Conservation (phyloP, 2,329 filamentous ascomycete genomes). For the Mycosphaerelloides madeirae region DNA sequence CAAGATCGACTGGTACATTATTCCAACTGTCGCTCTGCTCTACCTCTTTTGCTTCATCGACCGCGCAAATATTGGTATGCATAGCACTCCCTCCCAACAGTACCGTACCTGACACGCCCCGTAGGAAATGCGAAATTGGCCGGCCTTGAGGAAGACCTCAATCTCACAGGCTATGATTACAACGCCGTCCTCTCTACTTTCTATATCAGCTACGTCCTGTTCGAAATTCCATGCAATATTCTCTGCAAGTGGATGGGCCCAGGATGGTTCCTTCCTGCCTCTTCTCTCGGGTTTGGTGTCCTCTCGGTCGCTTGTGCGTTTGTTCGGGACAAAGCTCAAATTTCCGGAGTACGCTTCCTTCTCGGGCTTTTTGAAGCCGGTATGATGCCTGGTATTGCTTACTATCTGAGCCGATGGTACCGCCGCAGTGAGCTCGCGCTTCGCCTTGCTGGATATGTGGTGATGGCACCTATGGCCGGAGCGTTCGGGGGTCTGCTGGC, state of each 20-base stretch:
- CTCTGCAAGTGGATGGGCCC: conserved; percentile 67
- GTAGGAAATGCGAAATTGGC: conserved; percentile 65
- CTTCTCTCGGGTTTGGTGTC: conserved; percentile 58
- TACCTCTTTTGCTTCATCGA: conserved; percentile 74
- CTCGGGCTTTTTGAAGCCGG: conserved; percentile 63
- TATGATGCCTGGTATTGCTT: conserved; percentile 69
- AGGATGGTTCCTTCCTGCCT: conserved; percentile 64
- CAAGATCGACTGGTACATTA: conserved; percentile 62
- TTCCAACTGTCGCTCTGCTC: conserved; percentile 61
- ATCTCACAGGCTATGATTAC: conserved; percentile 56
- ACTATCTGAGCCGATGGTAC: conserved; percentile 70
- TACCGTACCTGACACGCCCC: conserved; percentile 1
- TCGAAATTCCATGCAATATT: conserved; percentile 66
- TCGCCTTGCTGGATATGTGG: conserved; percentile 63
- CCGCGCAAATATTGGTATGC: conserved; percentile 64
- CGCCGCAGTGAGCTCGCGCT: conserved; percentile 64
- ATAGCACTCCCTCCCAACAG: background rate
- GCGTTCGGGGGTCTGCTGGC: conserved; percentile 65
- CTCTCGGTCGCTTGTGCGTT: conserved; percentile 63
- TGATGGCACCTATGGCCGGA: conserved; percentile 65
- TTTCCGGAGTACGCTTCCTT: conserved; percentile 58
- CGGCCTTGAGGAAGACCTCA: conserved; percentile 55
- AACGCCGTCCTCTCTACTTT: conserved; percentile 64
- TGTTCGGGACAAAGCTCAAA: conserved; percentile 50
- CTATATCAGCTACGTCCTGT: conserved; percentile 69